Evolutionary conservation across 2,329 filamentous ascomycete species (phyloP).

Genomic region (Xylariales sp.): DNA sequence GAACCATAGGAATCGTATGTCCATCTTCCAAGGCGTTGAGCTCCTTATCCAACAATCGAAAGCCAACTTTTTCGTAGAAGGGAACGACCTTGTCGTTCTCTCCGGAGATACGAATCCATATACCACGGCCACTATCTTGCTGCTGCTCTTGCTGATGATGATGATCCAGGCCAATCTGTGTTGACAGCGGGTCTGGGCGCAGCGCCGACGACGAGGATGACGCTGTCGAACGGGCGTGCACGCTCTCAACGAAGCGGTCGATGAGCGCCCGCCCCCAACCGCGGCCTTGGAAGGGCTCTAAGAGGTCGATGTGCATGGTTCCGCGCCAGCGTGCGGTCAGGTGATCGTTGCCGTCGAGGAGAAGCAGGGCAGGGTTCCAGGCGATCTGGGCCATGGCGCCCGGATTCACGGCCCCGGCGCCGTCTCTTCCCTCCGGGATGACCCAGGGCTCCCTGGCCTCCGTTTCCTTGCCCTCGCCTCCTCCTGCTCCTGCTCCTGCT

Average conservation of each 20-base stretch:
- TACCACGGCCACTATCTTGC: slow-evolving; percentile 31
- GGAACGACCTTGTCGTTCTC: slow-evolving; percentile 43
- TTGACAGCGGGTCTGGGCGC: too few species aligned
- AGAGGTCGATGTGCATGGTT: slow-evolving; percentile 47
- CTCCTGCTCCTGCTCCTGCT: too few species aligned
- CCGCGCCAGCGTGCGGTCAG: slow-evolving; percentile 30
- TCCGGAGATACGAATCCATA: slow-evolving; percentile 38
- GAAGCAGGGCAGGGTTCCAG: slow-evolving; percentile 34
- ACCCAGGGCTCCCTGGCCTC: slow-evolving; percentile 26
- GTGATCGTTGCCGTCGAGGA: slow-evolving; percentile 31
- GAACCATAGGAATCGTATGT: slow-evolving; percentile 37
- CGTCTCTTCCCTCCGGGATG: slow-evolving; percentile 13
- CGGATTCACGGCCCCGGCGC: slow-evolving; percentile 20
- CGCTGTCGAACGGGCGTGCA: slow-evolving; percentile 18
- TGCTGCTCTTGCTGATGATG: too few species aligned
- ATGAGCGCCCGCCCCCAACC: slow-evolving; percentile 42
- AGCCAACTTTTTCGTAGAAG: slow-evolving; percentile 45
- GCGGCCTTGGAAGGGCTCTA: slow-evolving; percentile 33
- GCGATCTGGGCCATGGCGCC: slow-evolving; percentile 35
- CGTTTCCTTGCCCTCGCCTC: too few species aligned
- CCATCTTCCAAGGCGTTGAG: slow-evolving; percentile 18
- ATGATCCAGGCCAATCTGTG: too few species aligned
- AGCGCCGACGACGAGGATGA: too few species aligned
- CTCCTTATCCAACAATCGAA: slow-evolving; percentile 29
- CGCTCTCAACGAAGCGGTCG: slow-evolving; percentile 33